Conservation (phyloP, 1,284 basidiomycete species). For the Rhodotorula mucilaginosa region DNA sequence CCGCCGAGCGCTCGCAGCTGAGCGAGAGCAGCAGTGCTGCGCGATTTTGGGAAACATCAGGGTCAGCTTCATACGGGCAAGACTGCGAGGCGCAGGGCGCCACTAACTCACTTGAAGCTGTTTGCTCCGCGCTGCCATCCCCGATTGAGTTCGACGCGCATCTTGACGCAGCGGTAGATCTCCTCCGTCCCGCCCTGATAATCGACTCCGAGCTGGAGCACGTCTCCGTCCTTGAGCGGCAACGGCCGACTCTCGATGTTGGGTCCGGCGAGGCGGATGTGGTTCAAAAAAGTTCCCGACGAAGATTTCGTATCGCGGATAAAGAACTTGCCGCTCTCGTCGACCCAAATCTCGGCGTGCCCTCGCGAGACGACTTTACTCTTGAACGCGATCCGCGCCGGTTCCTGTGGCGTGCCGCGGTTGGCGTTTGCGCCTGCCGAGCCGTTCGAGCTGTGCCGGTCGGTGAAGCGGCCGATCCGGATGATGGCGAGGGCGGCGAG, state of each 20-base stretch:
- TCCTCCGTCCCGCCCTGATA: slow-evolving; percentile 98
- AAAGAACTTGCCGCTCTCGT: slow-evolving; percentile 60
- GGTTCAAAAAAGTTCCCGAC: slow-evolving; percentile 94
- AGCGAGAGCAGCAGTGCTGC: slow-evolving; percentile 71
- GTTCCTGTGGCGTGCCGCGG: slow-evolving; percentile 55
- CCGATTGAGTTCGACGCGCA: slow-evolving; percentile 77
- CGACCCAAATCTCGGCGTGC: slow-evolving; percentile 92
- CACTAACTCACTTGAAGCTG: slow-evolving; percentile 81
- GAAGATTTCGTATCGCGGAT: slow-evolving; percentile 88
- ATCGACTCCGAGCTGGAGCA: slow-evolving; percentile 93
- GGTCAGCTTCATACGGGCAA: too few relatives aligned
- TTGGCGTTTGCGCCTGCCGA: slow-evolving; percentile 52
- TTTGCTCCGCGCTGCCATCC: slow-evolving; percentile 85
- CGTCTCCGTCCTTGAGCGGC: slow-evolving; percentile 87
- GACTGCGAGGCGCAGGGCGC: too few relatives aligned
- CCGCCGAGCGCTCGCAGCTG: slow-evolving; percentile 72
- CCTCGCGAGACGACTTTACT: slow-evolving; percentile 91
- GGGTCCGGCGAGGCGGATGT: slow-evolving; percentile 80
- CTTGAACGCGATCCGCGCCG: slow-evolving; percentile 86
- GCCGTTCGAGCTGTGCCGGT: slow-evolving; percentile 47
- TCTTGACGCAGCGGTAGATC: slow-evolving; percentile 97
- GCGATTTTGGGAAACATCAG: neutral
- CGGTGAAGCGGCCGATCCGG: slow-evolving; percentile 48
- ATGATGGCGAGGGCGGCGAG: slow-evolving; percentile 56
- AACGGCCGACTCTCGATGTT: slow-evolving; percentile 75